Evolutionary conservation across 1,284 basidiomycete genomes (phyloP).

Genomic region (Tilletia horrida): DNA sequence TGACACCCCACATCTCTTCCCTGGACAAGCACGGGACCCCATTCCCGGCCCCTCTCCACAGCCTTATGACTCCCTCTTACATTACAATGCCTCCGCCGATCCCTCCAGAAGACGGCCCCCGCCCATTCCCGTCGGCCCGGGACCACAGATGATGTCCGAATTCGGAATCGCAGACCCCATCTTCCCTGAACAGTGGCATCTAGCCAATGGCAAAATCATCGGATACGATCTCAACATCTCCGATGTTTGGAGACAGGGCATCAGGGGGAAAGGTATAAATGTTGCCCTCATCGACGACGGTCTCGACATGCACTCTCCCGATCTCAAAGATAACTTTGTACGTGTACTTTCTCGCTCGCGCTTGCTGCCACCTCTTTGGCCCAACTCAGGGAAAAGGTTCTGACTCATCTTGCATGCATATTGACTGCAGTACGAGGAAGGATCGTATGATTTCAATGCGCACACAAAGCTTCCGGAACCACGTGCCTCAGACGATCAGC

Average conservation of each 20-base stretch:
- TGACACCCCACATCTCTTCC: conserved; percentile 46
- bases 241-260: conserved; percentile 77
- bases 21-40: conserved; percentile 30
- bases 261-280: conserved; percentile 80
- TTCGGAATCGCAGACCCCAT: conserved; percentile 80
- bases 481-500: conserved; percentile 83
- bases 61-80: conserved; percentile 21
- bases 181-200: conserved; percentile 87
- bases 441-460: conserved; percentile 96
- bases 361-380: not conserved
- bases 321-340: conserved; percentile 87
- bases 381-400: no score
- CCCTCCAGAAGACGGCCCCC: conserved; percentile 24
- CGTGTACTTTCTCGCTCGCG: conserved; percentile 54
- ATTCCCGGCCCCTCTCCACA: conserved; percentile 37
- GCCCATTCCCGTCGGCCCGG: conserved; percentile 27
- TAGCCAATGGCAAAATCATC: conserved; percentile 45
- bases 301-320: conserved; percentile 81
- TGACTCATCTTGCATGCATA: not conserved
- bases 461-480: conserved; percentile 84
- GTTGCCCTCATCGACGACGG: conserved; percentile 94
- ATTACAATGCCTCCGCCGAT: not conserved
- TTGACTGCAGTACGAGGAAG: conserved; percentile 70
- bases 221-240: conserved; percentile 78
- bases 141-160: conserved; percentile 31